These are phyloP conservation scores for Trichoderma semiorbis DNA, from an alignment of 2,329 filamentous ascomycete species.

Conservation along the genomic window DNA sequence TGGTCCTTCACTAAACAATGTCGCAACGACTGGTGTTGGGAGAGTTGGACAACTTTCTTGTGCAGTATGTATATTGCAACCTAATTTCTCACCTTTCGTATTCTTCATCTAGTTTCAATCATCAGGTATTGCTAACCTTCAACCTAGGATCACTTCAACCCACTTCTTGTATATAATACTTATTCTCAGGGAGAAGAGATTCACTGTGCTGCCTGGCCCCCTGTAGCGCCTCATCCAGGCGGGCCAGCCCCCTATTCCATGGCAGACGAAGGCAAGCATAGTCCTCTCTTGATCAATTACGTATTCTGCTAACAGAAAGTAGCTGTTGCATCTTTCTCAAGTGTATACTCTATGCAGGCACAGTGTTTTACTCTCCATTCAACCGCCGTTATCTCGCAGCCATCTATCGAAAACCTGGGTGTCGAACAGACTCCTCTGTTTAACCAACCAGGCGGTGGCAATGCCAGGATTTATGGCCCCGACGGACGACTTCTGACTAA, in stretches of 20 bases:
- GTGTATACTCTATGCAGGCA: background rate
- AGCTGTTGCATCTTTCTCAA: slow-evolving; percentile 2
- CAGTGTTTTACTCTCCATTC: background rate
- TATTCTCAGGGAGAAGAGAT: background rate
- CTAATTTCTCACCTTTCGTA: background rate
- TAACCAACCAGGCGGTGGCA: background rate
- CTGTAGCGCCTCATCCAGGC: background rate
- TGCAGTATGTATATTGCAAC: background rate
- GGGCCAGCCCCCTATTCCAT: background rate
- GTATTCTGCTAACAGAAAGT: background rate
- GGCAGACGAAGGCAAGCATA: background rate
- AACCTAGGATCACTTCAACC: background rate
- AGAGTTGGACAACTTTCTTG: background rate
- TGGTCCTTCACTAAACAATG: background rate
- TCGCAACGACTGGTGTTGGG: background rate
- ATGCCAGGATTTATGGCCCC: background rate
- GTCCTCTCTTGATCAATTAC: background rate
- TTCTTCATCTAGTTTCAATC: background rate
- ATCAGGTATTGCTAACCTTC: background rate
- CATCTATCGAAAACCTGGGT: background rate
- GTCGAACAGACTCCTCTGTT: background rate
- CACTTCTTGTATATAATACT: background rate
- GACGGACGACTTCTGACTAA: background rate
- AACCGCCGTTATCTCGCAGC: background rate
- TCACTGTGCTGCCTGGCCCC: background rate